A percentile compares a stretch with the other conserved stretches of the same genome.
These are phyloP conservation scores for Epichloe gansuensis DNA, from an alignment of 2,329 filamentous ascomycete genomes.

Conservation along the genomic window DNA sequence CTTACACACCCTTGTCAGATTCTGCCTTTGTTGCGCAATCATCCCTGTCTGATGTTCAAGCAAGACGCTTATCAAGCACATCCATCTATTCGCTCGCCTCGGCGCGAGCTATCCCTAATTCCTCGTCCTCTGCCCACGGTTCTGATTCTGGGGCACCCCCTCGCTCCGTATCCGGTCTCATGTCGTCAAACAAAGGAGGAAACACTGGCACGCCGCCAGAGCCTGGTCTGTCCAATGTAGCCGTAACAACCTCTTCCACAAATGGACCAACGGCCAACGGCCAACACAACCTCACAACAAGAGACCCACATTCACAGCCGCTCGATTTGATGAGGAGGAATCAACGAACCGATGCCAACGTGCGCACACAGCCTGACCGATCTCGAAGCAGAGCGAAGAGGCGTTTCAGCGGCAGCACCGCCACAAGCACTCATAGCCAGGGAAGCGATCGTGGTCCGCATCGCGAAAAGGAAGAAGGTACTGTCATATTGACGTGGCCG, in stretches of 20 bases:
- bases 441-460: slow-evolving; percentile 53
- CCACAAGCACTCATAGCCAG: slow-evolving; percentile 69
- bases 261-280: slow-evolving; percentile 25
- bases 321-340: slow-evolving; percentile 35
- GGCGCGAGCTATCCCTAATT: slow-evolving; percentile 36
- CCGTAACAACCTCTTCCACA: slow-evolving; percentile 39
- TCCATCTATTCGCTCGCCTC: slow-evolving; percentile 61
- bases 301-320: slow-evolving; percentile 27
- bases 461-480: slow-evolving; percentile 46
- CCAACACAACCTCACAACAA: slow-evolving; percentile 34
- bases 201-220: slow-evolving; percentile 33
- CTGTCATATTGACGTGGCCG: background rate
- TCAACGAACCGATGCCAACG: slow-evolving; percentile 23
- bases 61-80: slow-evolving; percentile 59
- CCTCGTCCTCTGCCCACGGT: slow-evolving; percentile 39
- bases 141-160: slow-evolving; percentile 34
- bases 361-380: slow-evolving; percentile 37
- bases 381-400: slow-evolving; percentile 61
- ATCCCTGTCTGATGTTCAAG: slow-evolving; percentile 39
- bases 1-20: slow-evolving; percentile 33
- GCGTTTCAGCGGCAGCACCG: slow-evolving; percentile 70
- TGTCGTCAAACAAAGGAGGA: slow-evolving; percentile 32
- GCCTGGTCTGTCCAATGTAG: slow-evolving; percentile 37
- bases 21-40: slow-evolving; percentile 31
- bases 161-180: slow-evolving; percentile 33